Conservation (phyloP, 1,284 basidiomycete genomes). For the Cystobasidium sp. region DNA sequence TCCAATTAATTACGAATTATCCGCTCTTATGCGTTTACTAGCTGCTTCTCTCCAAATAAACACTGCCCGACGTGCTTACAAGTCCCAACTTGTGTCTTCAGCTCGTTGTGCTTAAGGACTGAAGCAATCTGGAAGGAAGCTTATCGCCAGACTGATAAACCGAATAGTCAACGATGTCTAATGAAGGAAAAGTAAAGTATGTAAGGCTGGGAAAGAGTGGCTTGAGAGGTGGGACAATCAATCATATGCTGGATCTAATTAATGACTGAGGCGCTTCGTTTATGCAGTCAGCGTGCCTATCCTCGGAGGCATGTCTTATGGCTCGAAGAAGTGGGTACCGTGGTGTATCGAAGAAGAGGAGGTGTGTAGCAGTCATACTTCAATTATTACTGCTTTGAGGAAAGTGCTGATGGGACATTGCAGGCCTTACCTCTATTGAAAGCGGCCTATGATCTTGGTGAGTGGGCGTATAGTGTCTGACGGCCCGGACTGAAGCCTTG, state of each 20-base stretch:
- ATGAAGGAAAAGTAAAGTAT: conserved; percentile 10
- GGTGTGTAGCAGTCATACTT: not conserved
- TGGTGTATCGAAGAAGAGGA: conserved; percentile 15
- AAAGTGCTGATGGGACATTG: not conserved
- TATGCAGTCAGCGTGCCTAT: conserved; percentile 20
- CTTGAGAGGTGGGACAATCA: not conserved
- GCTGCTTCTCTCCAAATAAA: no score
- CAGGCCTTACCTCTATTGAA: conserved; percentile 31
- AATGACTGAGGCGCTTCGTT: not conserved
- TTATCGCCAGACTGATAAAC: not conserved
- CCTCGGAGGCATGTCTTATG: conserved; percentile 10
- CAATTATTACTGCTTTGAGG: not conserved
- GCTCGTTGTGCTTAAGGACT: no score
- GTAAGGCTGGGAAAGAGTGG: conserved; percentile 25
- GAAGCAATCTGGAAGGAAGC: no score
- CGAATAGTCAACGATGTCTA: not conserved
- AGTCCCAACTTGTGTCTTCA: no score
- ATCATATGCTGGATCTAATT: not conserved
- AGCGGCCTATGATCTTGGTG: conserved; percentile 35
- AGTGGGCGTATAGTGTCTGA: not conserved
- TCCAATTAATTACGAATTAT: no score
- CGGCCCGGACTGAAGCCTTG: not conserved
- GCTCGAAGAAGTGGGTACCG: conserved; percentile 10
- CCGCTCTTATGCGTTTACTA: no score
- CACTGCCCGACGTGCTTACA: no score